These are phyloP conservation scores for Metarhizium sp. DNA, from an alignment of 2,329 filamentous ascomycete genomes.

Conservation along the genomic window DNA sequence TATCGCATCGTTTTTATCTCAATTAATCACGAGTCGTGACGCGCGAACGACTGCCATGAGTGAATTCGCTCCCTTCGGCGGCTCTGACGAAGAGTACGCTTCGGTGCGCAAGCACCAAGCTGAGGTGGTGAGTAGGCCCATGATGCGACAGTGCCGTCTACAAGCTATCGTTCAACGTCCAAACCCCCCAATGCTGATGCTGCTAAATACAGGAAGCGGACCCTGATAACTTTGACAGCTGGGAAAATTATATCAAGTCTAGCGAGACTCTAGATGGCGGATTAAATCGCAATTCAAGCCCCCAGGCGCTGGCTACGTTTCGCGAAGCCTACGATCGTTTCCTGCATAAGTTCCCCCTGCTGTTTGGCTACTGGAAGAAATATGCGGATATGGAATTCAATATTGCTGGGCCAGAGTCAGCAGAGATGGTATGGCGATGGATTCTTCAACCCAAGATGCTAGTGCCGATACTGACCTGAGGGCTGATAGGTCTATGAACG, in stretches of 20 bases:
- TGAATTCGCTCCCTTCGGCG: constrained; percentile 61
- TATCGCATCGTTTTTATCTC: not conserved
- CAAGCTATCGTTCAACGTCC: not conserved
- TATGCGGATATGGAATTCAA: constrained; percentile 97
- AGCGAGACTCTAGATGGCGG: constrained; percentile 84
- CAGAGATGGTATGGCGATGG: constrained; percentile 70
- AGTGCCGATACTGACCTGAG: not conserved
- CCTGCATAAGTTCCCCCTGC: constrained; percentile 84
- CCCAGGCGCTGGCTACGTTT: constrained; percentile 79
- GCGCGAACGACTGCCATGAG: constrained; percentile 42
- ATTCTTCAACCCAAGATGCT: not conserved
- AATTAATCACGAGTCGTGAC: not conserved
- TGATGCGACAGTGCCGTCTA: not conserved
- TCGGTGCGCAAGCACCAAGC: constrained; percentile 71
- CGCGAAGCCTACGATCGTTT: constrained; percentile 88
- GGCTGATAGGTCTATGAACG: constrained; percentile 74
- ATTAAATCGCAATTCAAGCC: constrained; percentile 92
- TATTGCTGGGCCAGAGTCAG: constrained; percentile 91
- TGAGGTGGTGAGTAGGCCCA: constrained; percentile 53
- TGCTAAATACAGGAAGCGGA: constrained; percentile 45
- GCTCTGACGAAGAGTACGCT: constrained; percentile 70
- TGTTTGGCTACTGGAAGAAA: constrained; percentile 99
- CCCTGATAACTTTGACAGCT: constrained; percentile 84
- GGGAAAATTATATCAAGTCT: constrained; percentile 83
- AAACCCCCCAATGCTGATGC: not conserved